Base-by-base conservation (phyloP, 1,284 basidiomycete species). In the Ustilago loliicola region DNA sequence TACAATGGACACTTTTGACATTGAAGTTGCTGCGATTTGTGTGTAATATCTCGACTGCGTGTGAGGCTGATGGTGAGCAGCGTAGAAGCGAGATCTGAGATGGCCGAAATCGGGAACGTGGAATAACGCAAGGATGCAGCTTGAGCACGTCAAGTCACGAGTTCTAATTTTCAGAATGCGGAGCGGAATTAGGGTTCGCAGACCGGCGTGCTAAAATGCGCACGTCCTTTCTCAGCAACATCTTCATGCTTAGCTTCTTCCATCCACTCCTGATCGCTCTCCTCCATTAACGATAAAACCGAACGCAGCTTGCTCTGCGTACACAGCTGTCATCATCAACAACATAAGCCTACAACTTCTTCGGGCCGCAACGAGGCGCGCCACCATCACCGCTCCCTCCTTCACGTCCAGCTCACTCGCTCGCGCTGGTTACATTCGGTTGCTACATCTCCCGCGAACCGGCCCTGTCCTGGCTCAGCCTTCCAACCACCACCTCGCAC, bases 131-230 rank as follows among this genome's bases (percentile, higher is more conserved):
- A 73, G n/a, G 47, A 10, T 36, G 40, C 51, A 8, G 10, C 19
- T 27, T 25, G 57, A 72, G 65, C 71, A 72, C 71, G 71, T 72
- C 71, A 72, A 56, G 42, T 45, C 42, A 38, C 36, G 13, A 25
- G 15, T 25, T 27, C 9, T 10, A 19, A 47, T 34, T 13, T 50
- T 61, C 62, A 62, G 62, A 61, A 56, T 60, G 68, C 68, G 57
- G 52, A 34, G 21, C 23, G n/a, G 21, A 27, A 23, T 29, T 25
- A 34, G 25, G 23, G 38, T 30, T 47, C 25, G 32, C 9, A 38
- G 36, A 10, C 15, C 36, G 36, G 36, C 17, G n/a, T n/a, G n/a
- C n/a, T n/a, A n/a, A n/a, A n/a, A 38, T 38, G 38, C 23, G 30
- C 21, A 36, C 52, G 52, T 36, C 30, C 54, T 38, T 36, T 27